Evolutionary conservation across 331 rosid species (phyloP), one percentile per base, ranked within the genome.

Genomic region (Malus hybrid): DNA sequence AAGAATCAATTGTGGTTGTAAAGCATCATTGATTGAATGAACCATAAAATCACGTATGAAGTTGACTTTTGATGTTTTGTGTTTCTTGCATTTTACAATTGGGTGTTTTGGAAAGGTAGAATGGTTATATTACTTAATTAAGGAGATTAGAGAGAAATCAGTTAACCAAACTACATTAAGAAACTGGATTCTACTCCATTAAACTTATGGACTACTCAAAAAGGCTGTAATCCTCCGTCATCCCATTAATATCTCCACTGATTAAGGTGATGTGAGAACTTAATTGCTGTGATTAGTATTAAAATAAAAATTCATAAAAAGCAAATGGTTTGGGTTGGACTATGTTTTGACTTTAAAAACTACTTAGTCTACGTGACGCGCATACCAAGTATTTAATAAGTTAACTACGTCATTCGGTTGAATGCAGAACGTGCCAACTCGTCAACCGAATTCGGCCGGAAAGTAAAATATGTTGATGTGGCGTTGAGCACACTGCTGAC

Each of bases 1-100:
- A 50, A 50, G 7, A 50, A 16, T 50, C 2, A 15, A 18, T 16
- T 50, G 9, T 50, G 20, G 7, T 16, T 16, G 56, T 16, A 50
- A 16, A 16, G 56, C 56, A 50, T 50, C 4, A 1, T 50, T 50
- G 56, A 50, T 84, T 82, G 80, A 63, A 64, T 86, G 79, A 82
- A 73, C 52, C 30, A 68, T 63, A 61, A 36, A 65, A 72, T 76
- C 56, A 29, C 6, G 7, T 18, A 39, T 29, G 24, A 72, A 73
- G 84, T 79, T 81, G 90, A 88, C 87, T 76, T 75, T 71, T 18
- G 74, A 36, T 32, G 69, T 68, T 63, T 16, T 63, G 34, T 30
- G n/a, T 22, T 66, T 55, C 80, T 30, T 55, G 70, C 61, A 39
- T 39, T 39, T 39, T 39, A 39, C 44, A 39, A 39, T 39, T 39